These are phyloP conservation scores for Epichloe coenophiala DNA, from an alignment of 2,329 filamentous ascomycete species.

Conservation along the genomic window DNA sequence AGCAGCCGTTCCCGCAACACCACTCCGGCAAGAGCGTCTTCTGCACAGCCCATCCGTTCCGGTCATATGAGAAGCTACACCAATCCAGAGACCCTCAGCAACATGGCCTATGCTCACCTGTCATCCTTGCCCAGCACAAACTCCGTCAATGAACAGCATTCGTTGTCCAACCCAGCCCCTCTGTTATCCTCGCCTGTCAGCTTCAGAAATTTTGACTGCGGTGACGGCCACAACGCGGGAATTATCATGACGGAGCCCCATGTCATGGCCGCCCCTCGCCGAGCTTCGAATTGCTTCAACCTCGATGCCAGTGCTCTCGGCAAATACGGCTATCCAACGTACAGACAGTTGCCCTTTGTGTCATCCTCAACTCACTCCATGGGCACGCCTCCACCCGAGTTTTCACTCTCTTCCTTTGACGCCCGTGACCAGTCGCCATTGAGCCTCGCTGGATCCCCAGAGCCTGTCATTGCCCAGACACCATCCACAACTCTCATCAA, in stretches of 20 bases:
- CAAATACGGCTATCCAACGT: constrained; percentile 73
- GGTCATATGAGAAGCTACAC: constrained; percentile 45
- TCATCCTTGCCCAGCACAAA: constrained; percentile 21
- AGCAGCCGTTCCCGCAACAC: constrained; percentile 4
- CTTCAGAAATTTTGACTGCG: constrained; percentile 28
- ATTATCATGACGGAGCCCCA: constrained; percentile 6
- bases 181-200: constrained; percentile 55
- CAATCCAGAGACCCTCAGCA: constrained; percentile 42
- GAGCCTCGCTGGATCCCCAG: constrained; percentile 27
- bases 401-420: constrained; percentile 32
- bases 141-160: constrained; percentile 10
- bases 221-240: not conserved
- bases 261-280: constrained; percentile 24
- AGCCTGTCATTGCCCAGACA: constrained; percentile 23
- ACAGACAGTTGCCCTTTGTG: constrained; percentile 53
- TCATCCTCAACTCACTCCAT: constrained; percentile 8
- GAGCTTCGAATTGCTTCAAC: constrained; percentile 48
- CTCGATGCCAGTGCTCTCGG: constrained; percentile 53
- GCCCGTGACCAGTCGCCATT: constrained; percentile 33
- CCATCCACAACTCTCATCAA: constrained; percentile 55
- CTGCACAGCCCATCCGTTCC: constrained; percentile 22
- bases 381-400: constrained; percentile 17
- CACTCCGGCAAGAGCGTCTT: constrained; percentile 11
- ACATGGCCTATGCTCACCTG: constrained; percentile 22
- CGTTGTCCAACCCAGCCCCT: constrained; percentile 23